Percentiles rank a stretch among this genome's conserved stretches.
Evolutionary conservation across 2,329 filamentous ascomycete genomes (phyloP).

Genomic region (Penicillium freii): DNA sequence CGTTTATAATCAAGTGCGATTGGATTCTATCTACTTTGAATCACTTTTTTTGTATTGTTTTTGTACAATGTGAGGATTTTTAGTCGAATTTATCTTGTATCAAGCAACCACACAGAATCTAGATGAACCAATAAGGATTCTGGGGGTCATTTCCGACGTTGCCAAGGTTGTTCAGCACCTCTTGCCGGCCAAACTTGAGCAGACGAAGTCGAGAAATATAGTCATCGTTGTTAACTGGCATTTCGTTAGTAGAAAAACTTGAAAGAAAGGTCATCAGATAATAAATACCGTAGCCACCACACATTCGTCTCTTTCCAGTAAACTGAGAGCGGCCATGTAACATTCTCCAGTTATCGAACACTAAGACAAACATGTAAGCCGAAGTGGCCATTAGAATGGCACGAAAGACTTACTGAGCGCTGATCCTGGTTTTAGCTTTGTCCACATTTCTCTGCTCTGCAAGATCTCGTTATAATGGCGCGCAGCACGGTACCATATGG

Average conservation of each 20-base stretch:
- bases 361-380: conserved; percentile 41
- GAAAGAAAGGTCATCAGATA: background rate
- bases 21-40: background rate
- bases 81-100: background rate
- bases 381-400: background rate
- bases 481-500: conserved; percentile 77
- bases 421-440: conserved; percentile 74
- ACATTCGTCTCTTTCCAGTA: conserved; percentile 79
- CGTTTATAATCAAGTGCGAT: conserved; percentile 10
- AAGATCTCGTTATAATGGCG: conserved; percentile 70
- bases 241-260: background rate
- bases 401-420: conserved; percentile 63
- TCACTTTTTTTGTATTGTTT: background rate
- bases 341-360: conserved; percentile 96
- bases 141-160: conserved; percentile 3
- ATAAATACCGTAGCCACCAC: conserved; percentile 81
- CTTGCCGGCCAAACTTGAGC: conserved; percentile 58
- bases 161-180: conserved; percentile 35
- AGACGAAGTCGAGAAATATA: conserved; percentile 74
- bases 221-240: conserved; percentile 72
- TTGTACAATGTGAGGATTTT: background rate
- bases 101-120: background rate
- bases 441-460: conserved; percentile 70
- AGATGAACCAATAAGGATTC: conserved; percentile 16
- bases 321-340: conserved; percentile 84